Percentiles rank a stretch among this genome's conserved stretches.
phyloP scores from a whole-genome alignment of 2,329 filamentous ascomycete species.

The Diaporthe amygdali region DNA sequence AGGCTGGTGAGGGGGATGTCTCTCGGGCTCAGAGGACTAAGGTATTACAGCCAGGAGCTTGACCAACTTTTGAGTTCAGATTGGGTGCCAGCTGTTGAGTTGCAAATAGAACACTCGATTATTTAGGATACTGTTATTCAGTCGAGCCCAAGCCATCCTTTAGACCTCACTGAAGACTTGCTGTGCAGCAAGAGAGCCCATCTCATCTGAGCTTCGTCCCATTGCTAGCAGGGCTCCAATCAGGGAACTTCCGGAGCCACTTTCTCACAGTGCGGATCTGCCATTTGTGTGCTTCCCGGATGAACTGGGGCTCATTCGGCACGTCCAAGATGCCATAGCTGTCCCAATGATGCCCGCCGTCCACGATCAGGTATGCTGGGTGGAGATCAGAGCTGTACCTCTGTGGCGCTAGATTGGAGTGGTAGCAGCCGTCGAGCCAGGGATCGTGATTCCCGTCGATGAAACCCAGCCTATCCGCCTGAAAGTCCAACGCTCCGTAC shows the following conservation, averaged over 20 bases:
- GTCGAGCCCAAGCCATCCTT: too few relatives aligned
- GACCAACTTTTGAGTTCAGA: too few relatives aligned
- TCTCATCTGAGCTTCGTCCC: background rate
- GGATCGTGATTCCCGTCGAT: constrained; percentile 58
- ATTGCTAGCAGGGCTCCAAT: constrained; percentile 28
- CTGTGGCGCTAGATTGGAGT: constrained; percentile 46
- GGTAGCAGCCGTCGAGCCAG: constrained; percentile 58
- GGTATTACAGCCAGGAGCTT: too few relatives aligned
- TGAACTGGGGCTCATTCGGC: constrained; percentile 53
- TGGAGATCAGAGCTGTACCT: constrained; percentile 46
- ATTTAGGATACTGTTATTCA: too few relatives aligned
- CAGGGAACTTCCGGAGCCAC: constrained; percentile 41
- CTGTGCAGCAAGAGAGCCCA: background rate
- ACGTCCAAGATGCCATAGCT: constrained; percentile 46
- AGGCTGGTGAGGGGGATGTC: too few relatives aligned
- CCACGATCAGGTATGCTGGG: constrained; percentile 54
- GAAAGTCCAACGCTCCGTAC: constrained; percentile 53
- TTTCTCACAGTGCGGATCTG: constrained; percentile 56
- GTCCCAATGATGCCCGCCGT: constrained; percentile 59
- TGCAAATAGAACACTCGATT: too few relatives aligned
- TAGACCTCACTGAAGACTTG: too few relatives aligned
- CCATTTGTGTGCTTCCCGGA: constrained; percentile 55
- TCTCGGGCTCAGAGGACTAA: too few relatives aligned
- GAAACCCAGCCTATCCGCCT: constrained; percentile 52
- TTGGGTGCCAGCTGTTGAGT: too few relatives aligned